These are phyloP conservation scores for Elsinoe batatas DNA, from an alignment of 2,329 filamentous ascomycete genomes.

Conservation along the genomic window DNA sequence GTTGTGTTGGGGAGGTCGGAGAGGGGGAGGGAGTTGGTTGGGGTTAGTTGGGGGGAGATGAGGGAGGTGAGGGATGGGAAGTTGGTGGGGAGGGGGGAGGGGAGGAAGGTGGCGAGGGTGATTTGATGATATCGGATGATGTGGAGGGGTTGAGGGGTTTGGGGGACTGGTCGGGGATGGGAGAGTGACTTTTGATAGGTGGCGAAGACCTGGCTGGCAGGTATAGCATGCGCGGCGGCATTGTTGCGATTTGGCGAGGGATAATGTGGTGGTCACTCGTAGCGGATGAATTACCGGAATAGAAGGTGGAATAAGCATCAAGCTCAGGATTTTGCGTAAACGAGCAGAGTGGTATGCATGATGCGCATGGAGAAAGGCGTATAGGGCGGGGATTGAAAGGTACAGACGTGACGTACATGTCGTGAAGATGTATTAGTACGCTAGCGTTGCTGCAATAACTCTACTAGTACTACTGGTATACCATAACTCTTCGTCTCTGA, in stretches of 20 bases:
- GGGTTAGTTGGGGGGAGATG: slow-evolving; percentile 93
- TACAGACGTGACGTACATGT: too few species aligned
- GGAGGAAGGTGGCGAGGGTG: slow-evolving; percentile 88
- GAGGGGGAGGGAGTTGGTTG: slow-evolving; percentile 69
- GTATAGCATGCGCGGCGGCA: neutral
- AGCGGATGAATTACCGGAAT: too few species aligned
- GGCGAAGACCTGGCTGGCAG: neutral
- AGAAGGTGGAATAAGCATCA: too few species aligned
- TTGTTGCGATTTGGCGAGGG: neutral
- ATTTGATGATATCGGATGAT: slow-evolving; percentile 44
- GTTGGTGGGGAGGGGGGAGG: slow-evolving; percentile 66
- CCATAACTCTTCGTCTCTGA: too few species aligned
- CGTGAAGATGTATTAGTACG: too few species aligned
- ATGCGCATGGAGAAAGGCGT: too few species aligned
- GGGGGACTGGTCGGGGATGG: neutral
- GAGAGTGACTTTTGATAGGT: neutral
- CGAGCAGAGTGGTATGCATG: too few species aligned
- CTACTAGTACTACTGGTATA: too few species aligned
- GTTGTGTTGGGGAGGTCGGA: slow-evolving; percentile 90
- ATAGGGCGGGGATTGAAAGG: neutral
- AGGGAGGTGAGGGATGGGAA: slow-evolving; percentile 66
- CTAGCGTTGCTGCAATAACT: too few species aligned
- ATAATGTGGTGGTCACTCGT: neutral
- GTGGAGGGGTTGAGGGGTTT: neutral
- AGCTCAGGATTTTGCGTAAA: too few species aligned